phyloP scores from a whole-genome alignment of 1,139 yeast species.

The Hemisphaericaspora lyxosophila region DNA sequence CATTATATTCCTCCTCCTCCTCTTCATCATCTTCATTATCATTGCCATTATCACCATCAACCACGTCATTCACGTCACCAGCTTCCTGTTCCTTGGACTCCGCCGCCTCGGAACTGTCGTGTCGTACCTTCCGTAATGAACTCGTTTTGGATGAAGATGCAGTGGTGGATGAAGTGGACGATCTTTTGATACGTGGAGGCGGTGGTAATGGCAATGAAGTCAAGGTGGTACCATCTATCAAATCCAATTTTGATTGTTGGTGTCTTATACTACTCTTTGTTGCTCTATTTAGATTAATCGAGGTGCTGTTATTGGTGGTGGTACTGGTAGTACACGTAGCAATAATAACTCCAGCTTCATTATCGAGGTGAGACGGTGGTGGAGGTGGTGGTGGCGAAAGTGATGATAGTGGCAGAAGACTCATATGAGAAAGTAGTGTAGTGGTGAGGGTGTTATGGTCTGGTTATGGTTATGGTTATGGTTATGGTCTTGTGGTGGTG shows the following conservation, averaged over 20 bases:
- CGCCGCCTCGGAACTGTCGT: not conserved
- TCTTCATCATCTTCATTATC: conserved; percentile 16
- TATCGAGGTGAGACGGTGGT: no score
- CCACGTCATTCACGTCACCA: not conserved
- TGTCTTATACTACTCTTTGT: no score
- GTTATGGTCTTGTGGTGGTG: not conserved
- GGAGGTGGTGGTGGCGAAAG: not conserved
- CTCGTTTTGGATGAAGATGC: not conserved
- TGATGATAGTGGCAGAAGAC: not conserved
- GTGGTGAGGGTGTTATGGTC: not conserved
- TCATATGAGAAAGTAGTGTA: no score
- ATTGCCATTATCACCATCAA: conserved; percentile 7
- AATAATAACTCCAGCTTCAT: no score
- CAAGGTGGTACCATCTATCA: conserved; percentile 58
- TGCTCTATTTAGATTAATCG: not conserved
- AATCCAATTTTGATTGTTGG: conserved; percentile 58
- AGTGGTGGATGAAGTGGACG: not conserved
- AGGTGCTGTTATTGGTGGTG: not conserved
- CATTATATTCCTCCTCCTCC: conserved; percentile 8
- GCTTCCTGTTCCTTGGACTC: conserved; percentile 5
- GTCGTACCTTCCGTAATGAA: conserved; percentile 1
- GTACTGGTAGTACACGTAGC: not conserved
- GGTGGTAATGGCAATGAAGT: conserved; percentile 71
- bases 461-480: not conserved
- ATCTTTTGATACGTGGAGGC: conserved; percentile 30